phyloP scores from a whole-genome alignment of 768 basidiomycete genomes.

The Coprinopsis strossmayeri region DNA sequence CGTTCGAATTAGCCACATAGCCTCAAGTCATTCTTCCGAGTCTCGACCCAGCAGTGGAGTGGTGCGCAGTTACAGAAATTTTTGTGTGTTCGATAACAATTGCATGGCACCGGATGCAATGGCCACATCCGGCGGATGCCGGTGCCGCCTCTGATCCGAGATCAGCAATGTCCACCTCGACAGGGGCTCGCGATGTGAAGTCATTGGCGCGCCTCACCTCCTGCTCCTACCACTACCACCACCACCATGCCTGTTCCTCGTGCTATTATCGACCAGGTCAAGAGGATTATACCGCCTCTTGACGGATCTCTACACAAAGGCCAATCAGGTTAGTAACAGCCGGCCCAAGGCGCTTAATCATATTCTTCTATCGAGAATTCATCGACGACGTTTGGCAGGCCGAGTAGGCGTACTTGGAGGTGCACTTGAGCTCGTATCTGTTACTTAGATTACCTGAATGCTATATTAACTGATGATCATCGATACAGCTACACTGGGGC shows the following conservation, averaged over 20 bases:
- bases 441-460: neutral
- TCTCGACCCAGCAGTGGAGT: no score
- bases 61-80: no score
- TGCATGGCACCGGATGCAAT: no score
- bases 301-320: slow-evolving; percentile 90
- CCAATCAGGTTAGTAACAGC: slow-evolving; percentile 67
- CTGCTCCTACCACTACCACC: neutral
- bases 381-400: slow-evolving; percentile 33
- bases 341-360: no score
- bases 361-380: neutral
- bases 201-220: neutral
- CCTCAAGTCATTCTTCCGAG: no score
- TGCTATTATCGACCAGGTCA: slow-evolving; percentile 62
- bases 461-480: neutral
- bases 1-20: no score
- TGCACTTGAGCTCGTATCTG: slow-evolving; percentile 70
- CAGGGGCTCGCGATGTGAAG: no score
- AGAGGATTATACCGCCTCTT: slow-evolving; percentile 84
- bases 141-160: no score
- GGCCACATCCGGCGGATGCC: no score
- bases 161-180: no score
- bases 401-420: slow-evolving; percentile 93
- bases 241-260: slow-evolving; percentile 54
- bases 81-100: no score
- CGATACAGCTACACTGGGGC: slow-evolving; percentile 84